A percentile compares a stretch with the other conserved stretches of the same genome.
Conservation (phyloP, 2,329 filamentous ascomycete species). For the Neofusicoccum kwambonambiense region DNA sequence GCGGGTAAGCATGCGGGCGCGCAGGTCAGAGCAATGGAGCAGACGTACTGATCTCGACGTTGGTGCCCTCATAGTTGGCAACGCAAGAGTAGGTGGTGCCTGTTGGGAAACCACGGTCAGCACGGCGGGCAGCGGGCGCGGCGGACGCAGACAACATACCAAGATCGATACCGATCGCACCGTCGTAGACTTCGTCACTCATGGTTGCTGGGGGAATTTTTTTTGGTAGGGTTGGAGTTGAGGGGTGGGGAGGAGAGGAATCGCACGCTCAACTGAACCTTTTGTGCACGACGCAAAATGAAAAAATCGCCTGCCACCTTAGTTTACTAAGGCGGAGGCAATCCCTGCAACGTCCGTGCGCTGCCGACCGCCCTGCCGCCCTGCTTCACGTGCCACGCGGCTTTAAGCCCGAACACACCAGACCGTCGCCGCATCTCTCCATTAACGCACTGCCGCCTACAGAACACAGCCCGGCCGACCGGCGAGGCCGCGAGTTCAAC, state of each 20-base stretch:
- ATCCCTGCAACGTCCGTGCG: constrained; percentile 13
- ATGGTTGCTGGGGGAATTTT: constrained; percentile 58
- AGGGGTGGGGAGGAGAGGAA: constrained; percentile 27
- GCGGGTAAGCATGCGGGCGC: constrained; percentile 17
- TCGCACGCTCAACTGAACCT: constrained; percentile 12
- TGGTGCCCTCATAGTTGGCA: constrained; percentile 98
- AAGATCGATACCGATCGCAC: constrained; percentile 99
- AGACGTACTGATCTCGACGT: constrained; percentile 92
- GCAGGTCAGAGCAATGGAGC: constrained; percentile 13
- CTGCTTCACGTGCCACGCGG: constrained; percentile 2
- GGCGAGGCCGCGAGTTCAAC: background rate
- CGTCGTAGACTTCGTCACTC: constrained; percentile 98
- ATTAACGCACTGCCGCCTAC: background rate
- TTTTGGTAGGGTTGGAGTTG: constrained; percentile 25
- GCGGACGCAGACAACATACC: constrained; percentile 58
- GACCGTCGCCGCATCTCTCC: background rate
- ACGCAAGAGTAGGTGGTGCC: constrained; percentile 99
- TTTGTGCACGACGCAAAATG: constrained; percentile 17
- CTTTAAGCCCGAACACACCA: background rate
- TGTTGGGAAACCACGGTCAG: constrained; percentile 44
- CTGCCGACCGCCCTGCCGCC: constrained; percentile 4
- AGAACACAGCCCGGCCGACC: background rate
- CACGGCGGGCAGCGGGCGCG: background rate
- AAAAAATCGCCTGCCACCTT: constrained; percentile 15
- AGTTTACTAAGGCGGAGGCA: constrained; percentile 14